phyloP scores from a whole-genome alignment of 2,329 filamentous ascomycete genomes.

The Ceratocystis lukuohia region DNA sequence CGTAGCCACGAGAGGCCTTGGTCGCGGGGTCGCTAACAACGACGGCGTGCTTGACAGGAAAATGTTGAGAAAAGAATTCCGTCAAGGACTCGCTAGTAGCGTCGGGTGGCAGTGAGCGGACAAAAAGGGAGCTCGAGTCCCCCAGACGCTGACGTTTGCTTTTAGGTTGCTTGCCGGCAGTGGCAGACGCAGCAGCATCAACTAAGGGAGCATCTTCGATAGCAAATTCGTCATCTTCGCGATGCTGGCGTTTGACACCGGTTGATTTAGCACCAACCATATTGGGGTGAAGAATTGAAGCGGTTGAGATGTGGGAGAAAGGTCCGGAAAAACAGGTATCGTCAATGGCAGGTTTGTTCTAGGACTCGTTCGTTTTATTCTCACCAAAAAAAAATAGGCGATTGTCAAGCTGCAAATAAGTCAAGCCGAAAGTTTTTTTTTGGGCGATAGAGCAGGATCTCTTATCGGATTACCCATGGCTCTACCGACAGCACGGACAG shows the following conservation, averaged over 20 bases:
- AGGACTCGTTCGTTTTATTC: background rate
- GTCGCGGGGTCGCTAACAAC: slow-evolving; percentile 77
- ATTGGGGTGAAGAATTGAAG: slow-evolving; percentile 7
- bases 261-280: slow-evolving; percentile 26
- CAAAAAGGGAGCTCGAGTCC: slow-evolving; percentile 65
- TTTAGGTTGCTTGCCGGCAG: slow-evolving; percentile 22
- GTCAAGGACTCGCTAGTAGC: slow-evolving; percentile 73
- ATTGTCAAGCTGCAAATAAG: background rate
- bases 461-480: slow-evolving; percentile 19
- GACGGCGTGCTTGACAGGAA: slow-evolving; percentile 90
- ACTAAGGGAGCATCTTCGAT: slow-evolving; percentile 26
- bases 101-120: slow-evolving; percentile 67
- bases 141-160: slow-evolving; percentile 47
- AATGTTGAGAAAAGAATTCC: slow-evolving; percentile 85
- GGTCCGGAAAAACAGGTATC: slow-evolving; percentile 12
- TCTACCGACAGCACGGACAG: background rate
- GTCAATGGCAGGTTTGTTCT: background rate
- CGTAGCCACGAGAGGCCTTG: slow-evolving; percentile 80
- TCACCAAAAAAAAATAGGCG: background rate
- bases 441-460: slow-evolving; percentile 14
- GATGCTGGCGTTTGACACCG: slow-evolving; percentile 28
- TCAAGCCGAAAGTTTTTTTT: slow-evolving; percentile 15
- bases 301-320: background rate
- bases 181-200: slow-evolving; percentile 24
- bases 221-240: slow-evolving; percentile 24